These are phyloP conservation scores for Lactarius sp. DNA, from an alignment of 768 basidiomycete genomes.

Conservation along the genomic window DNA sequence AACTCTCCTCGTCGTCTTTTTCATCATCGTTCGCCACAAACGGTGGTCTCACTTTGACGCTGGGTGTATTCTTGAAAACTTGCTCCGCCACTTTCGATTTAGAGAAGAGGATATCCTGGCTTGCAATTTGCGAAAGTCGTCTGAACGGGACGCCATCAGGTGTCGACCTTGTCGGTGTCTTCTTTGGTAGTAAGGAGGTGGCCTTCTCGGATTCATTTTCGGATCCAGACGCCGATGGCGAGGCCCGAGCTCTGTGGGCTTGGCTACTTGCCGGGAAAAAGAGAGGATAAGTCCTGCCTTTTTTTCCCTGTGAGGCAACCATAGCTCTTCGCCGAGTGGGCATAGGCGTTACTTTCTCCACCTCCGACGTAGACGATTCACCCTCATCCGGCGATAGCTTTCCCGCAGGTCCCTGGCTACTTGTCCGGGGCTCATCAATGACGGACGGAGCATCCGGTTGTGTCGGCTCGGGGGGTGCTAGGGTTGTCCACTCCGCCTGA, in stretches of 20 bases:
- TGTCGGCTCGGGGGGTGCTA: not conserved
- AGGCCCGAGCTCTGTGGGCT: not conserved
- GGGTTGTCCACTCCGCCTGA: slow-evolving; percentile 12
- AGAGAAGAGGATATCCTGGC: slow-evolving; percentile 13
- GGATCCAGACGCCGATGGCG: slow-evolving; percentile 12
- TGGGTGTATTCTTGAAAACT: slow-evolving; percentile 5
- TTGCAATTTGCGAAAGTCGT: slow-evolving; percentile 16
- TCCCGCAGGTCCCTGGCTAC: slow-evolving; percentile 3
- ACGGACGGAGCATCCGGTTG: not conserved
- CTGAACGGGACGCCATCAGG: slow-evolving; percentile 5
- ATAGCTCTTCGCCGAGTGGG: not conserved
- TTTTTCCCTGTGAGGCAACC: not conserved
- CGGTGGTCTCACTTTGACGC: not conserved
- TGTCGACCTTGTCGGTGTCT: slow-evolving; percentile 4
- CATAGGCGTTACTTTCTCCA: not conserved
- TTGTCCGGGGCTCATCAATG: slow-evolving; percentile 12
- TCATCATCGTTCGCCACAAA: slow-evolving; percentile 1
- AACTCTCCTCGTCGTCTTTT: slow-evolving; percentile 19
- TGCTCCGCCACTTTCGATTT: slow-evolving; percentile 1
- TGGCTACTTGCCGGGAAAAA: slow-evolving; percentile 25
- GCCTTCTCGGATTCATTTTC: slow-evolving; percentile 14
- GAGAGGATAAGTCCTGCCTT: slow-evolving; percentile 1
- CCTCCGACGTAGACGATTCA: not conserved
- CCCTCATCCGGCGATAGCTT: not conserved
- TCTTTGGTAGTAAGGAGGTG: not conserved